A percentile compares a stretch with the other conserved stretches of the same genome.
Conservation (phyloP, 106 monocot genomes). For the Acorus gramineus region DNA sequence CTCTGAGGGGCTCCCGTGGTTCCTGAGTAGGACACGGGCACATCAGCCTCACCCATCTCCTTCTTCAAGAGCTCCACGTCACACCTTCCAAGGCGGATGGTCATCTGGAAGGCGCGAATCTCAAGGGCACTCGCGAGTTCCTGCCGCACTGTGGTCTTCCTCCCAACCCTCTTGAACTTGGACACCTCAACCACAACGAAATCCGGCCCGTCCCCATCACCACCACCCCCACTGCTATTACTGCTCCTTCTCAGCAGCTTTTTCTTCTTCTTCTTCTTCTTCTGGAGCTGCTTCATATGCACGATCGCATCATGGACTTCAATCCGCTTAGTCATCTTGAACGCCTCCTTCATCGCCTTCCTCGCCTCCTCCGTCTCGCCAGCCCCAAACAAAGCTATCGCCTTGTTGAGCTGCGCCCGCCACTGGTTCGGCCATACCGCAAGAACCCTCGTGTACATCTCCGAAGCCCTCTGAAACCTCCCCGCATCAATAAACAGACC, state of each 20-base stretch:
- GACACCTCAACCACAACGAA: slow-evolving; percentile 55
- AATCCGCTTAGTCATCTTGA: slow-evolving; percentile 91
- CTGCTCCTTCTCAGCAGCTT: not conserved
- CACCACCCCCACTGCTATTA: slow-evolving; percentile 9
- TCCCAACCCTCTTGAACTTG: slow-evolving; percentile 73
- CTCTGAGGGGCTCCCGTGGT: slow-evolving; percentile 55
- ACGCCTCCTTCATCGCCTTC: slow-evolving; percentile 86
- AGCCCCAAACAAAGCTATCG: slow-evolving; percentile 74
- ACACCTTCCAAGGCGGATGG: slow-evolving; percentile 58
- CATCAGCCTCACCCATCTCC: slow-evolving; percentile 74
- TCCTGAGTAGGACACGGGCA: slow-evolving; percentile 84
- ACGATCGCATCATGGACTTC: slow-evolving; percentile 92
- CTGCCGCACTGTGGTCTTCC: slow-evolving; percentile 68
- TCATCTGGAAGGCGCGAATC: slow-evolving; percentile 78
- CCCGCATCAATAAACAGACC: slow-evolving; percentile 83
- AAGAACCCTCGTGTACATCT: slow-evolving; percentile 93
- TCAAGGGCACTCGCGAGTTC: slow-evolving; percentile 84
- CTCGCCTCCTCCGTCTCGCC: slow-evolving; percentile 76
- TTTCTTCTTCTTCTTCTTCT: slow-evolving; percentile 49
- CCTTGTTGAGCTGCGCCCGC: slow-evolving; percentile 89
- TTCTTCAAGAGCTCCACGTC: slow-evolving; percentile 66
- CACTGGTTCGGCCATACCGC: slow-evolving; percentile 64
- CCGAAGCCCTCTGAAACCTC: slow-evolving; percentile 73
- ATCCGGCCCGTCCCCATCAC: slow-evolving; percentile 29
- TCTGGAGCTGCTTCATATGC: slow-evolving; percentile 80